Conservation (phyloP, 352 stramenopile species). For the Globisporangium takayamanum region DNA sequence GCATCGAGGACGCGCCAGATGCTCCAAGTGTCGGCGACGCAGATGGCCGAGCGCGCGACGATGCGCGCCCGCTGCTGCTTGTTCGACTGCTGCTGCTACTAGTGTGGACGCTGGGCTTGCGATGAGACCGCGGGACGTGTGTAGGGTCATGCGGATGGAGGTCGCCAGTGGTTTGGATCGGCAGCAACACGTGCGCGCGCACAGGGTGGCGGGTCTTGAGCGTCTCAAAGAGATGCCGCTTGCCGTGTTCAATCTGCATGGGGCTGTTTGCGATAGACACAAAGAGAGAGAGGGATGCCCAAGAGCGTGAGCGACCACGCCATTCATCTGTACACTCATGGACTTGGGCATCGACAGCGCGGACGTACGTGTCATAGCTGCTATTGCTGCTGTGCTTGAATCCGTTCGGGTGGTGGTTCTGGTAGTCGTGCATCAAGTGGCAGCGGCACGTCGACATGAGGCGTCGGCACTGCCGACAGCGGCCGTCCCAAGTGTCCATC, state of each 20-base stretch:
- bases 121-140: not conserved
- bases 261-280: slow-evolving; percentile 1
- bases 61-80: not conserved
- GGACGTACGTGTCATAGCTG: slow-evolving; percentile 5
- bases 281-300: not conserved
- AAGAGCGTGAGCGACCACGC: not conserved
- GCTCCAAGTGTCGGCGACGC: not conserved
- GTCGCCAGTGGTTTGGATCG: slow-evolving; percentile 2
- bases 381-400: slow-evolving; percentile 1
- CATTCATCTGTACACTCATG: not conserved
- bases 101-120: not conserved
- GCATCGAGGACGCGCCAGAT: slow-evolving; percentile 9
- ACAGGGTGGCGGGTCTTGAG: slow-evolving; percentile 12
- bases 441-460: slow-evolving; percentile 20
- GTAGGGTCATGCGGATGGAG: not conserved
- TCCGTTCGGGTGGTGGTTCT: slow-evolving; percentile 8
- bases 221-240: slow-evolving; percentile 16
- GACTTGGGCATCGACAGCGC: not conserved
- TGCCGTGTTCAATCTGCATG: slow-evolving; percentile 8
- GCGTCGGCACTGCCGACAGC: slow-evolving; percentile 11
- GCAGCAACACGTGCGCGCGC: slow-evolving; percentile 7
- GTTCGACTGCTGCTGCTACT: slow-evolving; percentile 5
- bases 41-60: not conserved
- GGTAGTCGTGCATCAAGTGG: slow-evolving; percentile 5
- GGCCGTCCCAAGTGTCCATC: slow-evolving; percentile 17